Evolutionary conservation across 2,329 filamentous ascomycete species (phyloP).

Genomic region (Geosmithia flava): DNA sequence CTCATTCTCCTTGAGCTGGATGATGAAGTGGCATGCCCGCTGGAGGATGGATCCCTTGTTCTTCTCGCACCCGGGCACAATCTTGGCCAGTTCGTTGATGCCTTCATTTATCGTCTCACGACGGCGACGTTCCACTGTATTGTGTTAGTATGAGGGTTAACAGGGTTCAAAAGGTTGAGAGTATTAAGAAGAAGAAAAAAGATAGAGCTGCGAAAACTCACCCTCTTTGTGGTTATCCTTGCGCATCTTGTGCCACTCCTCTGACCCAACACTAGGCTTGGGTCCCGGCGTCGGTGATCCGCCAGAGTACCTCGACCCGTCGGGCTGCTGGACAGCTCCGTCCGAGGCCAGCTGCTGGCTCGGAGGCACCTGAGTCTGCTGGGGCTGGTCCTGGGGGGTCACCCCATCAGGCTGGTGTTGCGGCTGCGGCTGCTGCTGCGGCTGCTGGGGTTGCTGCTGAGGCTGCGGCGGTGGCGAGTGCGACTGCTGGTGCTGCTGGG

Average conservation of each 20-base stretch:
- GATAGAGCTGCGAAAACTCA: conserved; percentile 27
- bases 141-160: too few relatives aligned
- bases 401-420: conserved; percentile 13
- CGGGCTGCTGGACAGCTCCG: conserved; percentile 16
- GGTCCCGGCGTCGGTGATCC: conserved; percentile 18
- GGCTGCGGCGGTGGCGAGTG: conserved; percentile 3
- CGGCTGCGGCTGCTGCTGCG: conserved; percentile 1
- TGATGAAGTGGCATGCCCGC: conserved; percentile 88
- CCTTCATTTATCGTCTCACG: conserved; percentile 98
- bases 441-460: conserved; percentile 1
- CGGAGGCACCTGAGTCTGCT: conserved; percentile 5
- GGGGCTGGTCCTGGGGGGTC: conserved; percentile 10
- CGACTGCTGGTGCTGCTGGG: background rate
- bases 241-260: conserved; percentile 95
- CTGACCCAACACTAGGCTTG: conserved; percentile 87
- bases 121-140: conserved; percentile 79
- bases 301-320: background rate
- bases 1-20: conserved; percentile 88
- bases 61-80: conserved; percentile 95
- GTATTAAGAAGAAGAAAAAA: background rate
- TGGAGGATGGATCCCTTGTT: conserved; percentile 97
- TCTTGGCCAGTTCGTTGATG: conserved; percentile 95
- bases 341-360: conserved; percentile 24
- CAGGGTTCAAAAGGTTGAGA: too few relatives aligned
- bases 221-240: conserved; percentile 99